phyloP scores from a whole-genome alignment of 306 rosid genomes.

The Ceratonia siliqua region DNA sequence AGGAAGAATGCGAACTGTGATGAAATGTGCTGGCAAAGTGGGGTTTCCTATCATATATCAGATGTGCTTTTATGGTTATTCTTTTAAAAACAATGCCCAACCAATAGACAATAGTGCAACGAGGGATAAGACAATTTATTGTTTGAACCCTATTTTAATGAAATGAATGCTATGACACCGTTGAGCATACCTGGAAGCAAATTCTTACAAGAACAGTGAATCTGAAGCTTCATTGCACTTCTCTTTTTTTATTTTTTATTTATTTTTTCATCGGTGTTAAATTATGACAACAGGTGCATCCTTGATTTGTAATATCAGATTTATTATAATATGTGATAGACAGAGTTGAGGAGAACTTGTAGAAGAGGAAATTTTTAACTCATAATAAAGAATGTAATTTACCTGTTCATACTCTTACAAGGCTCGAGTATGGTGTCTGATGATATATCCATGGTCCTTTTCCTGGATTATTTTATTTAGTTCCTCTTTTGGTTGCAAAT shows the following conservation, averaged over 20 bases:
- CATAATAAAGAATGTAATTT: background rate
- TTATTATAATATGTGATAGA: constrained; percentile 9
- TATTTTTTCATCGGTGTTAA: background rate
- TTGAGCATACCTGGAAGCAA: constrained; percentile 8
- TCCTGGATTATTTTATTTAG: constrained; percentile 27
- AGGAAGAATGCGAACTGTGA: background rate
- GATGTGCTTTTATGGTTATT: background rate
- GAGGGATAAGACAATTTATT: background rate
- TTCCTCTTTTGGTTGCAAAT: constrained; percentile 20
- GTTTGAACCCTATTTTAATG: background rate
- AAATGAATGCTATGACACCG: background rate
- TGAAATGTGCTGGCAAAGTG: background rate
- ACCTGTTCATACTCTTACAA: background rate
- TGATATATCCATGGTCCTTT: constrained; percentile 8
- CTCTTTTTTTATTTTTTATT: background rate
- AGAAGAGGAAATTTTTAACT: background rate
- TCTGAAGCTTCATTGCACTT: constrained; percentile 1
- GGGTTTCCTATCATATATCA: background rate
- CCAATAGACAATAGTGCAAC: background rate
- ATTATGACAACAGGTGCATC: background rate
- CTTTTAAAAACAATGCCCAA: background rate
- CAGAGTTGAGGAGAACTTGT: background rate
- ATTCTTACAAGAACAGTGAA: background rate
- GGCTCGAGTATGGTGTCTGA: constrained; percentile 11
- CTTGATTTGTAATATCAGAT: background rate